Base-by-base conservation (phyloP, 768 basidiomycete species). In the Amanita thiersii region DNA sequence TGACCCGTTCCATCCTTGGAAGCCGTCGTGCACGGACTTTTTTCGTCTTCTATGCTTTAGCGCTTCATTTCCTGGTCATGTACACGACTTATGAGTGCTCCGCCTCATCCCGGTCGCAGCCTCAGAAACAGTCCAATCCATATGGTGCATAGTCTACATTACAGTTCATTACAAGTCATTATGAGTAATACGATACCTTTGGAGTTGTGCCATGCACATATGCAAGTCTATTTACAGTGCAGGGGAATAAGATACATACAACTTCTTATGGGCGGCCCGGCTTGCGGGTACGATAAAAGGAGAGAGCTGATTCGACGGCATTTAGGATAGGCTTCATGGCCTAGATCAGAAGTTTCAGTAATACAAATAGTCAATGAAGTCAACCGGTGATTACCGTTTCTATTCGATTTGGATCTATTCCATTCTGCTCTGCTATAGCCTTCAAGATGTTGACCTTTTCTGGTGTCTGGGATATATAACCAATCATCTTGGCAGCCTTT, bases 21-120 rank as follows among this genome's bases (percentile, higher is more conserved):
- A 92, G 90, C 56, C 83, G 92, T 20, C 77, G 90, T 11, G 81
- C 91, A n/a, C 71, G 96, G 52, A 84, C 82, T 14, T 75, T 86
- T 31, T 97, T 97, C 58, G 80, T 97, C 45, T 68, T 81, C 37
- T 99, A 99, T 60, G 85, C 94, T 4, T 58, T 83, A 9, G 75
- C 69, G 3, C 59, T 96, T 14, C 91, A 96, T 56, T 45, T 84
- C n/a, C 65, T 93, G 21, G 84, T 92, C 21, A 66, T 93, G 60
- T 84, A 77, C 57, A 83, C 81, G 4, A 70, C 77, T 23, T 89
- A 85, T 56, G 83, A 84, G 57, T 88, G 81, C 50, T 73, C 80
- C 18, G 60, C 65, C 17, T 66, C 73, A 5, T 70, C 75, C 1
- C 68, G 64, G 10, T 56, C 68, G 36, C 68, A 70, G 36, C 50